Evolutionary conservation across 192 early-diverging fungal species (phyloP), one percentile per base, ranked within the genome.

Genomic region (Coemansia sp.): DNA sequence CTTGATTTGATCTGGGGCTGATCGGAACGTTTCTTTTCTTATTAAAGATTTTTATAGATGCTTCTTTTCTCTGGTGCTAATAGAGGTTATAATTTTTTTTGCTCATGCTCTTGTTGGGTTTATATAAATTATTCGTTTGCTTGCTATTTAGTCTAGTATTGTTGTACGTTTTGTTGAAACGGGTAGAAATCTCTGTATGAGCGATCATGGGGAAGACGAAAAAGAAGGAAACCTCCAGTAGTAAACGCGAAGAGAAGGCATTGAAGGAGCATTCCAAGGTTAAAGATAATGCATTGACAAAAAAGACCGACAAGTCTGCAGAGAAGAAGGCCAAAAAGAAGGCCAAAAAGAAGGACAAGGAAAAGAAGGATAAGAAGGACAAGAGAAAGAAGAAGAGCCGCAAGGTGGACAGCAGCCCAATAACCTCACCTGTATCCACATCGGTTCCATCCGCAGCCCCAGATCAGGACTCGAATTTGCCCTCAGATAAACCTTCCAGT

Each of bases 161-260:
- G 13, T 48, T n/a, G 15, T 16, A 8, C 13, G 15, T 48, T 8
- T n/a, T 48, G 8, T n/a, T n/a, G 15, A 0, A 6, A n/a, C 10
- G 13, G 18, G 46, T n/a, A n/a, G 8, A 5, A 13, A n/a, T 48
- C 13, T n/a, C 16, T n/a, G 46, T 13, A n/a, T 48, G 12, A 0
- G 37, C 7, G 18, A 67, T 63, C 32, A 68, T 48, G 62, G 64
- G 54, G 10, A 72, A 79, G 68, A 10, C 47, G 13, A 69, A 64
- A 9, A 58, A 66, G 45, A 66, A 68, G 57, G 43, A 4, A 7
- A 64, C 54, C 54, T 67, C 62, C 21, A 19, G 22, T 10, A 58
- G 58, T 37, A 65, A 54, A 37, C 49, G 49, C 49, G 37, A 56
- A 62, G 54, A 66, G 32, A 39, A 68, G 52, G 21, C 36, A 41